Evolutionary conservation across 768 basidiomycete genomes (phyloP), one percentile per base, ranked within the genome.

Genomic region (Baorangia bicolor): DNA sequence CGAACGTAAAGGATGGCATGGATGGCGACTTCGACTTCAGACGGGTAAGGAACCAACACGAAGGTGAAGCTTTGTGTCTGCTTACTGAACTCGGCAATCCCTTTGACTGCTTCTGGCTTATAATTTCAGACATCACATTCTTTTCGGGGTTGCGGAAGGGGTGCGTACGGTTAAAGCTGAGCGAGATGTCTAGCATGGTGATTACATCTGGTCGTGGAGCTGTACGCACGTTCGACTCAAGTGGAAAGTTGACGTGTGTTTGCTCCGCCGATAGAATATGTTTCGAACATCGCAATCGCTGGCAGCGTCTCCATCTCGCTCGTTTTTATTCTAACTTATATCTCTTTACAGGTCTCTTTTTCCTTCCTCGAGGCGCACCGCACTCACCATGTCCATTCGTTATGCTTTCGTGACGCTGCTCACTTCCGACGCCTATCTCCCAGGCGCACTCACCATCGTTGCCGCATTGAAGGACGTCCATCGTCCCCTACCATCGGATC

Each of bases 1-100:
- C 96, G 87, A 28, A 94, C 84, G 65, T 92, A 97, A 6, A 98
- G 81, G 58, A 98, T 92, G 4, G 87, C 87, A 67, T 98, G 95
- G 56, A 97, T 87, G 11, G 92, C 91, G 30, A 95, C 90, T 68
- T 98, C 96, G 62, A 98, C 96, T 98, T 65, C 21, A 28, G 43
- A 11, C 12, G 34, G 28, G 38, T 71, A 6, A 65, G 61, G 23
- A 38, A 18, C 16, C 21, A 2, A 11, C 11, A 27, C 11, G 42
- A 18, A n/a, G 21, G 25, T 16, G 33, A 18, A 28, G 31, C 4
- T 31, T 8, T 39, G 33, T 39, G 23, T 18, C 13, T 39, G 72
- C 84, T 63, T 60, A 90, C 89, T 84, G 74, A 90, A 90, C 66
- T 90, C 88, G 42, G 82, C 75, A 49, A 89, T 80, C 21, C 85